Evolutionary conservation across 345 rosid genomes (phyloP).

Genomic region (Populus ilicifolia): DNA sequence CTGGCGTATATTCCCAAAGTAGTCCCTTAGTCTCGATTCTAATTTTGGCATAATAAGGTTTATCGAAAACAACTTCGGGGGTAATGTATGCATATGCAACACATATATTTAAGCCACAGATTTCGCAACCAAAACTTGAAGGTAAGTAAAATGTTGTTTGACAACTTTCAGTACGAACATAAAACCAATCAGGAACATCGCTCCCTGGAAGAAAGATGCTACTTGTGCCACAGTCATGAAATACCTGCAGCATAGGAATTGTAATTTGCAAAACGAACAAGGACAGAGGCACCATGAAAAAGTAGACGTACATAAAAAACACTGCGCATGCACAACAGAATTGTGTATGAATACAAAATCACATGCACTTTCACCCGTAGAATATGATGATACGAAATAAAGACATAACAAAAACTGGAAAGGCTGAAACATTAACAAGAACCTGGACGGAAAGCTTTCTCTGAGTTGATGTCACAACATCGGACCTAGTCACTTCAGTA

Average conservation of each 20-base stretch:
- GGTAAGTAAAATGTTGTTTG: constrained; percentile 2
- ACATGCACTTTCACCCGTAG: too few species aligned
- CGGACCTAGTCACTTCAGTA: constrained; percentile 5
- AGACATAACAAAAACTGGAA: background rate
- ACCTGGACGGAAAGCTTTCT: constrained; percentile 15
- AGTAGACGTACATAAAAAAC: background rate
- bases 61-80: background rate
- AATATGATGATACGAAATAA: background rate
- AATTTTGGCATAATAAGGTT: background rate
- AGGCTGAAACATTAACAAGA: background rate
- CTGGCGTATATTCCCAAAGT: constrained; percentile 15
- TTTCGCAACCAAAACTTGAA: background rate
- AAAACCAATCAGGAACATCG: constrained; percentile 17
- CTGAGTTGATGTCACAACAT: background rate
- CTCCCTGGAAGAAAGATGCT: constrained; percentile 18
- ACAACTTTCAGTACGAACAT: background rate
- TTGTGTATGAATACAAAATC: too few species aligned
- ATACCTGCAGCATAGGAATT: constrained; percentile 8
- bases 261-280: too few species aligned
- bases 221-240: constrained; percentile 17
- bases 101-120: constrained; percentile 13
- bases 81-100: background rate
- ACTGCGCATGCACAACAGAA: background rate
- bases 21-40: constrained; percentile 4
- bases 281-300: too few species aligned